A percentile compares a stretch with the other conserved stretches of the same genome.
Evolutionary conservation across 2,329 filamentous ascomycete species (phyloP).

Genomic region (Fusarium keratoplasticum): DNA sequence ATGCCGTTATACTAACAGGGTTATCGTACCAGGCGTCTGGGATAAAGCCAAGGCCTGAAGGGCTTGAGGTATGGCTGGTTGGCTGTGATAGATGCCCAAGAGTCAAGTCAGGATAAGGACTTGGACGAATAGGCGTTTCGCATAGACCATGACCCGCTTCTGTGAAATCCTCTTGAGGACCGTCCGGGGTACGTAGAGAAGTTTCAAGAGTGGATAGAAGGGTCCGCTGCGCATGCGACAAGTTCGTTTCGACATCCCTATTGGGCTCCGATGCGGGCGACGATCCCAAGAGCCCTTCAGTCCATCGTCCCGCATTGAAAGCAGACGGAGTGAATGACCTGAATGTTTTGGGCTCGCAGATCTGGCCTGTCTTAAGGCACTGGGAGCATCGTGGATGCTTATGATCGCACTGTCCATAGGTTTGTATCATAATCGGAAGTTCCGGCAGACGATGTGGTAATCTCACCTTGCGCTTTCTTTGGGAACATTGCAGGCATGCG

Average conservation of each 20-base stretch:
- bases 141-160: neutral
- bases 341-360: neutral
- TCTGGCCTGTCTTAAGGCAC: neutral
- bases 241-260: neutral
- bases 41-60: neutral
- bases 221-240: neutral
- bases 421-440: neutral
- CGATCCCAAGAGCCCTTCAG: neutral
- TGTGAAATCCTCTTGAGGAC: neutral
- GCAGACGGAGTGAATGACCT: neutral
- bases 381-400: neutral
- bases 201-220: neutral
- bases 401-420: neutral
- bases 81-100: neutral
- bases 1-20: neutral
- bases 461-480: neutral
- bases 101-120: neutral
- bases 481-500: neutral
- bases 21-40: neutral
- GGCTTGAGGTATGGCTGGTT: neutral
- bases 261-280: neutral
- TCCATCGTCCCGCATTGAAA: neutral
- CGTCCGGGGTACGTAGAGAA: neutral
- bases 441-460: neutral
- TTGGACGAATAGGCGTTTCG: neutral